Conservation (phyloP, 345 rosid genomes). For the Heritiera littoralis region DNA sequence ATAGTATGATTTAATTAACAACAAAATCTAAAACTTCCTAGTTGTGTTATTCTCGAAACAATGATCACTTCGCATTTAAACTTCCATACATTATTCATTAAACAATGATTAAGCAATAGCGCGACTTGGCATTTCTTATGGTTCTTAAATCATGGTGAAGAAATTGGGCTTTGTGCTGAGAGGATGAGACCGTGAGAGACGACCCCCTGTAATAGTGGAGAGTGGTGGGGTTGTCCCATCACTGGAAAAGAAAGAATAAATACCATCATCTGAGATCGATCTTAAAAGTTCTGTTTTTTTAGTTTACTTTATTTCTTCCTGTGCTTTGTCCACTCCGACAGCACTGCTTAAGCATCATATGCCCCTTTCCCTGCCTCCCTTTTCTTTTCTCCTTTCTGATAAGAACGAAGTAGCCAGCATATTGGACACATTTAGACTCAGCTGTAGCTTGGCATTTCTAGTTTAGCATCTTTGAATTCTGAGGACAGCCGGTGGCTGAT, state of each 20-base stretch:
- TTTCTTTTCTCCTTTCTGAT: not conserved
- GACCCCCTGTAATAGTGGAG: conserved; percentile 32
- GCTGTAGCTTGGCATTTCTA: not conserved
- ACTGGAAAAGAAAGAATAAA: conserved; percentile 31
- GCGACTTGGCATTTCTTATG: not conserved
- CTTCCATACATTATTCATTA: too few species aligned
- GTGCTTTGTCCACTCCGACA: conserved; percentile 8
- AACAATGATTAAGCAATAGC: not conserved
- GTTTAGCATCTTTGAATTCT: not conserved
- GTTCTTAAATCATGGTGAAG: conserved; percentile 3
- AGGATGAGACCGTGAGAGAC: conserved; percentile 36
- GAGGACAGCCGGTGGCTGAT: conserved; percentile 30
- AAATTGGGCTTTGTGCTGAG: conserved; percentile 22
- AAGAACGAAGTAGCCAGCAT: not conserved
- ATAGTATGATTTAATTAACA: too few species aligned
- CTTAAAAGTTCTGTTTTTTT: conserved; percentile 22
- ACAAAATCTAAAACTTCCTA: too few species aligned
- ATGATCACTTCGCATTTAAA: too few species aligned
- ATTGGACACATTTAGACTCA: not conserved
- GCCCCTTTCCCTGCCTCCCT: conserved; percentile 9
- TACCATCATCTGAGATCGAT: conserved; percentile 30
- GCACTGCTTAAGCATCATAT: conserved; percentile 2
- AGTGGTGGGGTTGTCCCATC: conserved; percentile 49
- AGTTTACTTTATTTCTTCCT: not conserved
- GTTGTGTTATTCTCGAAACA: too few species aligned